Evolutionary conservation across 1,284 basidiomycete species (phyloP), one percentile per base, ranked within the genome.

Genomic region (Hemileia vastatrix): DNA sequence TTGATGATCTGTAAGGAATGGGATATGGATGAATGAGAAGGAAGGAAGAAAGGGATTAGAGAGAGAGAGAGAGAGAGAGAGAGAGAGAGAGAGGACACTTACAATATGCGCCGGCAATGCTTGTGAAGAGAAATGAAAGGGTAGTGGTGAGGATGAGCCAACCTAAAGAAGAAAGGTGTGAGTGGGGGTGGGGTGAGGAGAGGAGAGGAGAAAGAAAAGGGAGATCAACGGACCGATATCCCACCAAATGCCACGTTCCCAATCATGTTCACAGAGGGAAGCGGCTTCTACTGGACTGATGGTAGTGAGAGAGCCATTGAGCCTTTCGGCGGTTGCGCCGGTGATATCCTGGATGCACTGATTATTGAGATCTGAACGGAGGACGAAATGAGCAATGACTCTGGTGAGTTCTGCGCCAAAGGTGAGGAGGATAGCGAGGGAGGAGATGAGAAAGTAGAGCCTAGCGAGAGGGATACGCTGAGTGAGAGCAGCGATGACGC

Each of bases 171-270:
- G n/a, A n/a, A n/a, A n/a, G n/a, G n/a, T n/a, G n/a, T n/a, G n/a
- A n/a, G n/a, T n/a, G n/a, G n/a, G n/a, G n/a, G n/a, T n/a, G n/a
- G n/a, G n/a, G n/a, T n/a, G n/a, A n/a, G n/a, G n/a, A n/a, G n/a
- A n/a, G n/a, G n/a, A n/a, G n/a, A n/a, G n/a, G n/a, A n/a, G n/a
- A n/a, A n/a, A n/a, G n/a, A n/a, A n/a, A n/a, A n/a, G n/a, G n/a
- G n/a, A n/a, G n/a, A n/a, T n/a, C n/a, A n/a, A n/a, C n/a, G n/a
- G n/a, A 45, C 61, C 61, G 13, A 63, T n/a, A 40, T 63, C 61
- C 61, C 61, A 63, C 61, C 61, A 63, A 45, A 63, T 63, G 36
- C 61, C 61, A 6, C 61, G 19, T 40, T 57, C 54, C 61, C 61
- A 63, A 57, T 63, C 61, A 47, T 55, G 36, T 56, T 57, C 61